A percentile compares a stretch with the other conserved stretches of the same genome.
Evolutionary conservation across 768 basidiomycete species (phyloP).

Genomic region (Boletellus sp.): DNA sequence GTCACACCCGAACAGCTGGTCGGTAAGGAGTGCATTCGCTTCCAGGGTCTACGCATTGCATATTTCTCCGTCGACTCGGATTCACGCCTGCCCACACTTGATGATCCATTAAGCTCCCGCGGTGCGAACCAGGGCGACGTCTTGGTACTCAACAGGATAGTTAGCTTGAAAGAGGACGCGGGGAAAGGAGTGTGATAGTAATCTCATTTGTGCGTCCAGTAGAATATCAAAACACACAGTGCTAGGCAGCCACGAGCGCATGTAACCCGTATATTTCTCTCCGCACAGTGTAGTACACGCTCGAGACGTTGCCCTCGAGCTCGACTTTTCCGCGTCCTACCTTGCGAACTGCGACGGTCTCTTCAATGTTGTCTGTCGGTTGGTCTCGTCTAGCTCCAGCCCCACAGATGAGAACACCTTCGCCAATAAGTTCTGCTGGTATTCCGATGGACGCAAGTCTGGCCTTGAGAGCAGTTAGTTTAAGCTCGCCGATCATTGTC

Average conservation of each 20-base stretch:
- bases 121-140: constrained; percentile 66
- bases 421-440: constrained; percentile 92
- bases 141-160: constrained; percentile 86
- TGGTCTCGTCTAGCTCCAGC: constrained; percentile 46
- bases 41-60: constrained; percentile 93
- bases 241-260: constrained; percentile 74
- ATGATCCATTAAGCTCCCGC: constrained; percentile 43
- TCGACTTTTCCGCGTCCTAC: constrained; percentile 80
- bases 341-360: constrained; percentile 87
- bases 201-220: background rate
- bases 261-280: constrained; percentile 88
- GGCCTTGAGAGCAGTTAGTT: constrained; percentile 84
- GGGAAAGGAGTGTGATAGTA: constrained; percentile 50
- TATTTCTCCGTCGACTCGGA: constrained; percentile 96
- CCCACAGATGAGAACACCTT: constrained; percentile 91
- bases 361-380: constrained; percentile 46
- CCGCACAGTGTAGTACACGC: constrained; percentile 85
- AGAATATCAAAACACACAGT: constrained; percentile 12
- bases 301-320: constrained; percentile 84
- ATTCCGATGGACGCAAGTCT: constrained; percentile 71
- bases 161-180: constrained; percentile 91
- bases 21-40: constrained; percentile 89
- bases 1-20: constrained; percentile 73
- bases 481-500: constrained; percentile 96
- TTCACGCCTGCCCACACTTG: constrained; percentile 60